Percentiles rank a stretch among this genome's conserved stretches.
phyloP scores from a whole-genome alignment of 805 yeast species.

The Danielia oregonensis region DNA sequence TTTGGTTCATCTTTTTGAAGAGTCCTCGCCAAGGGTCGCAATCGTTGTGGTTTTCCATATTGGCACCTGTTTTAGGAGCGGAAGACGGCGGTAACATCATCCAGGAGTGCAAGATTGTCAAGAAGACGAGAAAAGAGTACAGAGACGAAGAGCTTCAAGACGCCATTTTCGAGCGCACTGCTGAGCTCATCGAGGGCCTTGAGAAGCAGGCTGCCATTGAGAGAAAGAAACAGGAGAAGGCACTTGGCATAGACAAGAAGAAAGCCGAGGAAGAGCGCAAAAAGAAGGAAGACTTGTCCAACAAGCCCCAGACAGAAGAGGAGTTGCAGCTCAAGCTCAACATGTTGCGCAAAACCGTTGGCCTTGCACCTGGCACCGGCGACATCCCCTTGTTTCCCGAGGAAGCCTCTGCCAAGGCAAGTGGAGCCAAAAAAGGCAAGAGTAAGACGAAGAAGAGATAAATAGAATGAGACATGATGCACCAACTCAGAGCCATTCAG shows the following conservation, averaged over 20 bases:
- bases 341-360: slow-evolving; percentile 22
- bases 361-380: slow-evolving; percentile 14
- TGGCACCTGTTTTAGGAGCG: slow-evolving; percentile 65
- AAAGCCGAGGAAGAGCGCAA: slow-evolving; percentile 17
- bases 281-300: slow-evolving; percentile 23
- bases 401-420: background rate
- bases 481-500: no score
- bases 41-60: slow-evolving; percentile 62
- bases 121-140: slow-evolving; percentile 60
- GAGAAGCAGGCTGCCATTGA: slow-evolving; percentile 73
- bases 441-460: background rate
- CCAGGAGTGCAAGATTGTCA: slow-evolving; percentile 63
- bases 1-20: slow-evolving; percentile 80
- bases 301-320: slow-evolving; percentile 32
- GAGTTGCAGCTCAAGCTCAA: slow-evolving; percentile 35
- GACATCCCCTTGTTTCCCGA: slow-evolving; percentile 28
- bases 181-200: slow-evolving; percentile 47
- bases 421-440: background rate
- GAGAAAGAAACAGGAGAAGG: slow-evolving; percentile 42
- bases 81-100: slow-evolving; percentile 65
- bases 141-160: slow-evolving; percentile 59
- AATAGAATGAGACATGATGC: background rate
- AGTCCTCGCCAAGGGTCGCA: slow-evolving; percentile 79
- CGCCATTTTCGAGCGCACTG: slow-evolving; percentile 58
- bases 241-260: slow-evolving; percentile 15